A percentile compares a stretch with the other conserved stretches of the same genome.
These are phyloP conservation scores for Mycena kentingensis DNA, from an alignment of 768 basidiomycete species.

Conservation along the genomic window DNA sequence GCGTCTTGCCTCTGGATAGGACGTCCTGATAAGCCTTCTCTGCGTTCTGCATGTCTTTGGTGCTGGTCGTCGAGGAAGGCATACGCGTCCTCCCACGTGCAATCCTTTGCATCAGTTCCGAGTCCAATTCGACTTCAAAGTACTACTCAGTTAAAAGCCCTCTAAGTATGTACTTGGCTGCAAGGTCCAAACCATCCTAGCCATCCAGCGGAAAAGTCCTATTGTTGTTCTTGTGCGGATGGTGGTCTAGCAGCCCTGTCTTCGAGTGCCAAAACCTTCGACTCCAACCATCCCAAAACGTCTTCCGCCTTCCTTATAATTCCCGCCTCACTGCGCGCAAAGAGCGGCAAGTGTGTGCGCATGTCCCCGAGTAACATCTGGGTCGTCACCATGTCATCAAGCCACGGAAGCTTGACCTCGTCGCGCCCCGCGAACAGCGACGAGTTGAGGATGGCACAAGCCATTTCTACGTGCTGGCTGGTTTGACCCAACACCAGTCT, in stretches of 20 bases:
- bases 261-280: too few species aligned
- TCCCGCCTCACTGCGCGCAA: not conserved
- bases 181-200: too few species aligned
- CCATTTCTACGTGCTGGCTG: constrained; percentile 1
- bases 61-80: too few species aligned
- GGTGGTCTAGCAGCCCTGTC: too few species aligned
- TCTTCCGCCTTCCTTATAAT: constrained; percentile 10
- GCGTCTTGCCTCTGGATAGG: constrained; percentile 44
- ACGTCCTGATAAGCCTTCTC: constrained; percentile 78
- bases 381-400: constrained; percentile 8
- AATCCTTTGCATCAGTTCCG: too few species aligned
- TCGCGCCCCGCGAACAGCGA: constrained; percentile 6
- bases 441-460: constrained; percentile 3
- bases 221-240: too few species aligned
- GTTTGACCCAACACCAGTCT: not conserved
- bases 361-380: not conserved
- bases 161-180: too few species aligned
- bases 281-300: constrained; percentile 16
- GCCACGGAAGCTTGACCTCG: constrained; percentile 14
- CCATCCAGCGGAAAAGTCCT: too few species aligned
- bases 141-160: too few species aligned
- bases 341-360: not conserved
- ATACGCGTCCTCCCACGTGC: too few species aligned
- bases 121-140: too few species aligned
- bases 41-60: too few species aligned